phyloP scores from a whole-genome alignment of 202 grass and related monocot genomes.

The Schoenoplectus tabernaemontani region DNA sequence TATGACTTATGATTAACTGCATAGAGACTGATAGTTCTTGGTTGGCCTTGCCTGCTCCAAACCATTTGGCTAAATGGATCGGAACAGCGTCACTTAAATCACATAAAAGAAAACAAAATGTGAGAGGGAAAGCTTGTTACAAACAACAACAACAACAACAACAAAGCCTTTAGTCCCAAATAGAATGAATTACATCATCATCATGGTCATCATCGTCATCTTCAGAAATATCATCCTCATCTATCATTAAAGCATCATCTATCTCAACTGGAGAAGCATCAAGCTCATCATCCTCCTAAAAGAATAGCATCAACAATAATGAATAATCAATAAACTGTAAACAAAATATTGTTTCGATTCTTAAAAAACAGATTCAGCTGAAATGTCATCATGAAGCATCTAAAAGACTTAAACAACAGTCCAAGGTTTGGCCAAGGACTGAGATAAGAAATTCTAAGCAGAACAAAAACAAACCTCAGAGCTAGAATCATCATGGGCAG shows the following conservation, averaged over 20 bases:
- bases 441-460: not conserved
- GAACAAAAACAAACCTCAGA: constrained; percentile 70
- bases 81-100: not conserved
- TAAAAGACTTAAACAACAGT: not conserved
- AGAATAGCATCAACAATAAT: no score
- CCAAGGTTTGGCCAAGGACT: not conserved
- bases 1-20: not conserved
- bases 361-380: not conserved
- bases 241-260: constrained; percentile 72
- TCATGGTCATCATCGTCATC: constrained; percentile 87
- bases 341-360: not conserved
- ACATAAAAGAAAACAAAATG: not conserved
- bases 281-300: constrained; percentile 63
- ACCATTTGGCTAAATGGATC: not conserved
- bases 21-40: not conserved
- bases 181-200: constrained; percentile 29
- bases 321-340: not conserved
- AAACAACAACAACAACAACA: no score
- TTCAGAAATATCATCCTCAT: constrained; percentile 74
- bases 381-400: not conserved
- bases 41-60: not conserved
- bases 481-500: constrained; percentile 39
- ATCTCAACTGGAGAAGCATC: constrained; percentile 69
- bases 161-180: no score
- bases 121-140: no score